A percentile compares a stretch with the other conserved stretches of the same genome.
phyloP scores from a whole-genome alignment of 345 rosid genomes.

The Populus alba region DNA sequence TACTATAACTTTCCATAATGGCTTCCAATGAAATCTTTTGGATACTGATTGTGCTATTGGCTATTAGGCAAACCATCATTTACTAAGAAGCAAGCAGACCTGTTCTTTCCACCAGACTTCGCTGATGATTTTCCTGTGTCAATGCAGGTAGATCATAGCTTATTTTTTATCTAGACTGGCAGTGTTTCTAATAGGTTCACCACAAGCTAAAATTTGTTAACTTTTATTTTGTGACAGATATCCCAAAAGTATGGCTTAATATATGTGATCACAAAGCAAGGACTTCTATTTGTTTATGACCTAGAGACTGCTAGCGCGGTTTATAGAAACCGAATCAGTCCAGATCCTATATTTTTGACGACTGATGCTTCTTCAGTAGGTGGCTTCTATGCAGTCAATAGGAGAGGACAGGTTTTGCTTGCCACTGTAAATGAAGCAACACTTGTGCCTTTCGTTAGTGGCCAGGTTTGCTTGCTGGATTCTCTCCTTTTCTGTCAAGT shows the following conservation, averaged over 20 bases:
- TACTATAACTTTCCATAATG: neutral
- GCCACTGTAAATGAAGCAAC: constrained; percentile 94
- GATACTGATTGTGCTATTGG: neutral
- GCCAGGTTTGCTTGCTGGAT: constrained; percentile 56
- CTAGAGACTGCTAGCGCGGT: constrained; percentile 93
- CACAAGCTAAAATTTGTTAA: neutral
- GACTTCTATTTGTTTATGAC: constrained; percentile 91
- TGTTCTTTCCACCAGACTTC: constrained; percentile 28
- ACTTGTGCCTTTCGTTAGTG: constrained; percentile 86
- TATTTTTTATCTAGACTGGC: neutral
- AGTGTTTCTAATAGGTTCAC: neutral
- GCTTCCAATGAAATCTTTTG: neutral
- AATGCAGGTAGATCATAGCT: constrained; percentile 16
- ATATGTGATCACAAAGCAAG: constrained; percentile 87
- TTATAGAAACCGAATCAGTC: constrained; percentile 90
- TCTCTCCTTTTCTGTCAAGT: neutral
- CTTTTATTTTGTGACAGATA: constrained; percentile 45
- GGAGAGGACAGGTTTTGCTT: constrained; percentile 47
- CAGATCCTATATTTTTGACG: constrained; percentile 94
- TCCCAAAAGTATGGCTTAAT: constrained; percentile 87
- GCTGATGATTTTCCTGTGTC: constrained; percentile 31
- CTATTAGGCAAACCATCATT: constrained; percentile 23
- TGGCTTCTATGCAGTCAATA: constrained; percentile 86
- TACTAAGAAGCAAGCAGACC: constrained; percentile 27
- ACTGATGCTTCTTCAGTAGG: constrained; percentile 86